phyloP scores from a whole-genome alignment of 2,329 filamentous ascomycete genomes.

The Beauveria brongniartii region DNA sequence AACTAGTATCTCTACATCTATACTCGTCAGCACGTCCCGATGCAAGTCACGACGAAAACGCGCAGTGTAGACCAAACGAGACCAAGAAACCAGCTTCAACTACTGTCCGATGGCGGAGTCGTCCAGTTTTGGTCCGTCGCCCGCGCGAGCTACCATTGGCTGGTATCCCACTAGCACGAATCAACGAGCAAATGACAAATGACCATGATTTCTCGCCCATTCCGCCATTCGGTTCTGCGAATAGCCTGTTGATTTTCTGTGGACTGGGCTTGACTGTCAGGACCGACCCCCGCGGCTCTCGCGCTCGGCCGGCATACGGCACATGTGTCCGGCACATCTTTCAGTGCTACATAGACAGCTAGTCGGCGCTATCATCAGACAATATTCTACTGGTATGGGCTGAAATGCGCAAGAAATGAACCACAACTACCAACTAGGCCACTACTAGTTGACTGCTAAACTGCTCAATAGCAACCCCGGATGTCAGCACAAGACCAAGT shows the following conservation, averaged over 20 bases:
- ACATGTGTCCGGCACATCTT: not conserved
- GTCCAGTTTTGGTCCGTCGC: not conserved
- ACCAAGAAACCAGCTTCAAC: not conserved
- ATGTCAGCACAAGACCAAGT: not conserved
- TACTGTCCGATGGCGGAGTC: not conserved
- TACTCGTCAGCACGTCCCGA: too few relatives aligned
- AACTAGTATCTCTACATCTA: not conserved
- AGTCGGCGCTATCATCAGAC: too few relatives aligned
- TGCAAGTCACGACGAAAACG: not conserved
- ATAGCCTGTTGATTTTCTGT: not conserved
- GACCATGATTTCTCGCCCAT: not conserved
- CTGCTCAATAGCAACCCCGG: not conserved
- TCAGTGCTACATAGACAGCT: too few relatives aligned
- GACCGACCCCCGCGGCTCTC: not conserved
- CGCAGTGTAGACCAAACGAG: not conserved
- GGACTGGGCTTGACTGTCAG: not conserved
- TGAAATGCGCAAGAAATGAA: too few relatives aligned
- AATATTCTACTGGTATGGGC: too few relatives aligned
- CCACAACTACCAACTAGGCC: too few relatives aligned
- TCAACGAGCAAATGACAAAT: not conserved
- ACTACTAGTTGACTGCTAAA: too few relatives aligned
- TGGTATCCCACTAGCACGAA: not conserved
- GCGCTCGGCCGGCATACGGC: not conserved
- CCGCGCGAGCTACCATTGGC: not conserved
- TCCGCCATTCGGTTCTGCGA: not conserved